Percentiles rank a stretch among this genome's conserved stretches.
These are phyloP conservation scores for Funneliformis mosseae DNA, from an alignment of 192 early-diverging fungal species.

Conservation along the genomic window DNA sequence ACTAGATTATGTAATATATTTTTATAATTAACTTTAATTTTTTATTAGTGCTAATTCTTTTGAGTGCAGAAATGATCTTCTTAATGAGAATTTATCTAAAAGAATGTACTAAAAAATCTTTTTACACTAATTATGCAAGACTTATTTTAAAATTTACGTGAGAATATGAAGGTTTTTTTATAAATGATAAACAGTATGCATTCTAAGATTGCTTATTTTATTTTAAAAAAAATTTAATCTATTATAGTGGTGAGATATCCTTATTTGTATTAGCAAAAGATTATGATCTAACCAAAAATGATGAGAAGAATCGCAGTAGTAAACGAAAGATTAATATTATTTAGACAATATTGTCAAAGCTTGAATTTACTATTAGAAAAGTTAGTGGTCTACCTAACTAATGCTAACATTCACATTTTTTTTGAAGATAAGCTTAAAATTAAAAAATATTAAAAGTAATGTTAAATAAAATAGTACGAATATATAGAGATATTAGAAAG, in stretches of 20 bases:
- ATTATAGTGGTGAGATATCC: conserved; percentile 12
- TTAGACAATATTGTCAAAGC: not conserved
- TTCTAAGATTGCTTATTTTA: not conserved
- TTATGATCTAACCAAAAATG: not conserved
- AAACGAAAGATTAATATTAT: conserved; percentile 7
- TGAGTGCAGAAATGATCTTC: conserved; percentile 21
- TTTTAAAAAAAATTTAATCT: not conserved
- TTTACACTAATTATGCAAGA: not conserved
- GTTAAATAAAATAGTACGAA: not conserved
- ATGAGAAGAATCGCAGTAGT: not conserved
- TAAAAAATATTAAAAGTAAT: conserved; percentile 9
- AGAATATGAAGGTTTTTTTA: not conserved
- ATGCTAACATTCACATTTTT: conserved; percentile 6
- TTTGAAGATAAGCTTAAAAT: conserved; percentile 14
- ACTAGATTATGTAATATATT: conserved; percentile 19
- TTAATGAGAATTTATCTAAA: conserved; percentile 21
- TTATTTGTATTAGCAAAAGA: conserved; percentile 7
- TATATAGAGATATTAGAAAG: not conserved
- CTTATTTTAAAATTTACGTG: no score
- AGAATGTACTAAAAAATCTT: conserved; percentile 19
- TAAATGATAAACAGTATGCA: conserved; percentile 8
- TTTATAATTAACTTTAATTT: conserved; percentile 21
- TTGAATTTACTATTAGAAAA: conserved; percentile 8
- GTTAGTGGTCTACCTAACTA: conserved; percentile 4
- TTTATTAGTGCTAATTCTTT: conserved; percentile 22